Evolutionary conservation across 1,284 basidiomycete species (phyloP).

Genomic region (Inonotus obliquus): DNA sequence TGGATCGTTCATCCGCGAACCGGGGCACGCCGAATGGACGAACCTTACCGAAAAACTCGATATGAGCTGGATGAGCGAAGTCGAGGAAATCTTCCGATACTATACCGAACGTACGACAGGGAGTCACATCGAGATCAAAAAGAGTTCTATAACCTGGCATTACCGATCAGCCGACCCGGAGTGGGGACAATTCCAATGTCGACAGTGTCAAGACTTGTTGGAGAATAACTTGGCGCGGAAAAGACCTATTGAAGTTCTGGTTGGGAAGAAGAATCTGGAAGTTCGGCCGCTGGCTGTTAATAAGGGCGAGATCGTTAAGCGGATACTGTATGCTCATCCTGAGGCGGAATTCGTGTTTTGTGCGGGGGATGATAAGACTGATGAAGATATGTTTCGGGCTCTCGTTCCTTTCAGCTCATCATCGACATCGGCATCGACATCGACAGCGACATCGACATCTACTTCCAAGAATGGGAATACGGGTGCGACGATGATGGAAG

Average conservation of each 20-base stretch:
- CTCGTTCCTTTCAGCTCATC: slow-evolving; percentile 56
- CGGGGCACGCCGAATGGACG: slow-evolving; percentile 64
- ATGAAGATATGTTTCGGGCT: slow-evolving; percentile 96
- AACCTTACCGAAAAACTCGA: slow-evolving; percentile 91
- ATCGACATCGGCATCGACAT: neutral
- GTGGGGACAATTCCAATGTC: slow-evolving; percentile 93
- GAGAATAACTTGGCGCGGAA: slow-evolving; percentile 90
- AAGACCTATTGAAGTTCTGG: slow-evolving; percentile 86
- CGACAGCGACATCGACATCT: too few species aligned
- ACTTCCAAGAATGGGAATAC: too few species aligned
- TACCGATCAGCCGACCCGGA: slow-evolving; percentile 92
- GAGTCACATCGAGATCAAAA: slow-evolving; percentile 95
- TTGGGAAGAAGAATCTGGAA: slow-evolving; percentile 98
- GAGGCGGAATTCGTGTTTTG: slow-evolving; percentile 96
- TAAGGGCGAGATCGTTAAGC: slow-evolving; percentile 98
- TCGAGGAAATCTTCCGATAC: slow-evolving; percentile 93
- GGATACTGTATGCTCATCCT: slow-evolving; percentile 87
- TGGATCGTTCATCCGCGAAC: slow-evolving; percentile 86
- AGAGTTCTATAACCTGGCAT: slow-evolving; percentile 97
- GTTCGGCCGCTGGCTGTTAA: slow-evolving; percentile 93
- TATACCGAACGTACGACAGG: slow-evolving; percentile 96
- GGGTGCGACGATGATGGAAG: neutral
- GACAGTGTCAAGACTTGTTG: slow-evolving; percentile 93
- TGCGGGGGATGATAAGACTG: slow-evolving; percentile 97
- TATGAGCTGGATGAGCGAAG: slow-evolving; percentile 98